A percentile compares a stretch with the other conserved stretches of the same genome.
Evolutionary conservation across 371 early-diverging fungal genomes (phyloP).

Genomic region (Mucor indicus): DNA sequence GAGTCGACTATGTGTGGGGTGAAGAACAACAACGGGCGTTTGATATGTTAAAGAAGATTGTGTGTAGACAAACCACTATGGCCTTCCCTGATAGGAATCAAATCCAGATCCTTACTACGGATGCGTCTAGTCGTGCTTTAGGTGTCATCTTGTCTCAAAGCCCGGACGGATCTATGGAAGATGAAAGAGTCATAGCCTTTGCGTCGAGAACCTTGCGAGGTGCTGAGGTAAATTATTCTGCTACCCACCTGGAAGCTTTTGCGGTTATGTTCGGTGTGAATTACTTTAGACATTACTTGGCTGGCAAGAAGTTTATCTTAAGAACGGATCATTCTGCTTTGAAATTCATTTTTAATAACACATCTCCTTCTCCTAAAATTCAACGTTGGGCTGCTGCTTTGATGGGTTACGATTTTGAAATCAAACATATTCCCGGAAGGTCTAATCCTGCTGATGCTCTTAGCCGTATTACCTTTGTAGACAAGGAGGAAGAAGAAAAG

Average conservation of each 20-base stretch:
- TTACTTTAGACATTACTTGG: constrained; percentile 27
- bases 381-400: constrained; percentile 8
- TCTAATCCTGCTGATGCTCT: constrained; percentile 11
- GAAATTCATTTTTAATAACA: constrained; percentile 1
- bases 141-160: constrained; percentile 36
- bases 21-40: constrained; percentile 19
- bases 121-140: constrained; percentile 31
- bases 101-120: constrained; percentile 28
- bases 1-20: constrained; percentile 14
- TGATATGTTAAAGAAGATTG: constrained; percentile 3
- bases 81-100: constrained; percentile 21
- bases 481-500: too few species aligned
- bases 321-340: constrained; percentile 8
- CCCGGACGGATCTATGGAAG: constrained; percentile 9
- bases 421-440: constrained; percentile 1
- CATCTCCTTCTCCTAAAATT: constrained; percentile 3
- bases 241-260: constrained; percentile 27
- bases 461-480: too few species aligned
- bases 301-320: constrained; percentile 16
- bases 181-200: constrained; percentile 20
- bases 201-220: constrained; percentile 11
- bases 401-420: constrained; percentile 9
- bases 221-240: constrained; percentile 11
- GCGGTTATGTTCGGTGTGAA: constrained; percentile 30
- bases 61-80: constrained; percentile 23